Evolutionary conservation across 371 early-diverging fungal genomes (phyloP).

Genomic region (Syncephalastrum contaminatum): DNA sequence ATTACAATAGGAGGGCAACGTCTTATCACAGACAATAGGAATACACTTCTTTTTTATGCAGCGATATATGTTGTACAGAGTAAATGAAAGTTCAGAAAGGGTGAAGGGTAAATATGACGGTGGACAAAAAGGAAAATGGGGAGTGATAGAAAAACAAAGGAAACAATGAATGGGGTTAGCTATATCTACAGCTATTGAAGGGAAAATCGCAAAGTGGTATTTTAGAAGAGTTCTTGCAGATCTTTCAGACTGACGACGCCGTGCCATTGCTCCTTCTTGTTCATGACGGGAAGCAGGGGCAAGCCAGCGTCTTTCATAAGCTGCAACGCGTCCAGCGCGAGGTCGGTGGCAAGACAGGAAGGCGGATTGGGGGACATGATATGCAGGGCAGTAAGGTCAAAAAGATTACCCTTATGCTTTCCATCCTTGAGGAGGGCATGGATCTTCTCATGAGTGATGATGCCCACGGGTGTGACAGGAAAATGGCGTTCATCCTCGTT

Average conservation of each 20-base stretch:
- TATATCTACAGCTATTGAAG: too few species aligned
- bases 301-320: slow-evolving; percentile 26
- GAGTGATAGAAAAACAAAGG: too few species aligned
- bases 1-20: too few species aligned
- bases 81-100: too few species aligned
- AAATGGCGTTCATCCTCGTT: not conserved
- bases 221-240: slow-evolving; percentile 44
- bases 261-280: slow-evolving; percentile 24
- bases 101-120: too few species aligned
- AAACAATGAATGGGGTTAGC: too few species aligned
- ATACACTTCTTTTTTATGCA: too few species aligned
- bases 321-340: slow-evolving; percentile 40
- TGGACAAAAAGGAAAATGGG: too few species aligned
- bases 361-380: slow-evolving; percentile 39
- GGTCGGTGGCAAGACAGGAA: slow-evolving; percentile 23
- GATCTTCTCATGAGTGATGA: slow-evolving; percentile 47
- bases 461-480: slow-evolving; percentile 14
- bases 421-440: slow-evolving; percentile 27
- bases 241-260: slow-evolving; percentile 47
- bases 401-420: slow-evolving; percentile 32
- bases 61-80: too few species aligned
- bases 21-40: too few species aligned
- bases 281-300: slow-evolving; percentile 40
- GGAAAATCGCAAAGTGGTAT: not conserved
- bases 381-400: slow-evolving; percentile 37